Evolutionary conservation across 192 early-diverging fungal species (phyloP).

Genomic region (Helicostylum pulchrum): DNA sequence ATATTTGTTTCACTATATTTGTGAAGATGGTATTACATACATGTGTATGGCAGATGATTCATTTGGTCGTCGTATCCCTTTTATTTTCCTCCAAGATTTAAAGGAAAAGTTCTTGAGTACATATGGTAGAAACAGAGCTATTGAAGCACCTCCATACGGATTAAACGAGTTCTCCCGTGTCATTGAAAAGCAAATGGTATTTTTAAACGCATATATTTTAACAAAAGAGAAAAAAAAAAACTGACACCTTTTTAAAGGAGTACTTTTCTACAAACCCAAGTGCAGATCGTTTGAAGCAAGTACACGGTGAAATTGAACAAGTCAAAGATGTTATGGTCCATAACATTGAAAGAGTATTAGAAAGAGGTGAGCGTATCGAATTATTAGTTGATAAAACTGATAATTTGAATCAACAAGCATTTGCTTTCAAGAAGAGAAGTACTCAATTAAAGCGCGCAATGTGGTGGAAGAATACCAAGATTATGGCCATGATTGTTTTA

Average conservation of each 20-base stretch:
- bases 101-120: slow-evolving; percentile 57
- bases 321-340: slow-evolving; percentile 94
- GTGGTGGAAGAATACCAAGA: slow-evolving; percentile 95
- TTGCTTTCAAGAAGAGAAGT: slow-evolving; percentile 86
- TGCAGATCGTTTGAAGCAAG: slow-evolving; percentile 75
- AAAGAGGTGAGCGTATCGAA: slow-evolving; percentile 85
- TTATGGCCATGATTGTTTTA: slow-evolving; percentile 66
- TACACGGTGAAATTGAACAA: slow-evolving; percentile 88
- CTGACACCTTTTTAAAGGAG: slow-evolving; percentile 41
- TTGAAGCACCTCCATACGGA: slow-evolving; percentile 64
- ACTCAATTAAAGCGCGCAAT: slow-evolving; percentile 78
- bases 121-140: slow-evolving; percentile 53
- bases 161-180: slow-evolving; percentile 80
- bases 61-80: slow-evolving; percentile 78
- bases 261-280: slow-evolving; percentile 69
- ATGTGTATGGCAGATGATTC: slow-evolving; percentile 80
- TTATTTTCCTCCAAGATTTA: slow-evolving; percentile 87
- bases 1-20: slow-evolving; percentile 91
- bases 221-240: background rate
- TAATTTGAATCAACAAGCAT: slow-evolving; percentile 80
- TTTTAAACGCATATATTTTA: background rate
- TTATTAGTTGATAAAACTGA: slow-evolving; percentile 90
- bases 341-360: slow-evolving; percentile 90
- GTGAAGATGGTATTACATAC: slow-evolving; percentile 74
- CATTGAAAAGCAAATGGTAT: slow-evolving; percentile 82